Percentiles rank a stretch among this genome's conserved stretches.
These are phyloP conservation scores for Naganishia liquefaciens DNA, from an alignment of 1,284 basidiomycete genomes.

Conservation along the genomic window DNA sequence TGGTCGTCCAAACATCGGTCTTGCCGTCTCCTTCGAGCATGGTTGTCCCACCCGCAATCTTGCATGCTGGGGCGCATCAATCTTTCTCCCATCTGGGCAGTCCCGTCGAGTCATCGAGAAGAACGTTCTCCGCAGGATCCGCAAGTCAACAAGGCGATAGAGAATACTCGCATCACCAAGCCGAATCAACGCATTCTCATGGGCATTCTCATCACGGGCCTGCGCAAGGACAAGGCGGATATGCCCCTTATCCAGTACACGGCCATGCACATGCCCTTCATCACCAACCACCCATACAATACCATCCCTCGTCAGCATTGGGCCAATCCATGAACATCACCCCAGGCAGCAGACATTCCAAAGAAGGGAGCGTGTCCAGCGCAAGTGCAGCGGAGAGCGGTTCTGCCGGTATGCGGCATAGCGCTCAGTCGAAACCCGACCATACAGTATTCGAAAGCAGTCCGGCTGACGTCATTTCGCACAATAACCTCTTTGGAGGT, in stretches of 20 bases:
- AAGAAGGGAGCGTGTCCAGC: conserved; percentile 47
- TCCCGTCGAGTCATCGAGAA: conserved; percentile 33
- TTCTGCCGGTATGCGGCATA: conserved; percentile 5
- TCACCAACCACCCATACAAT: conserved; percentile 4
- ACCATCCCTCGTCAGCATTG: conserved; percentile 1
- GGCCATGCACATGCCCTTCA: conserved; percentile 2
- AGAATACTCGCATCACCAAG: conserved; percentile 2
- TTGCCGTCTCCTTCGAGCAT: conserved; percentile 43
- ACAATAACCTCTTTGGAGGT: conserved; percentile 2
- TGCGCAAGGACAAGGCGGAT: conserved; percentile 5
- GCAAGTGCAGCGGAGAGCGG: conserved; percentile 40
- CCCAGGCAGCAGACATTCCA: conserved; percentile 42
- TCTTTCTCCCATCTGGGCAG: conserved; percentile 12
- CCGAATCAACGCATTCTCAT: not conserved
- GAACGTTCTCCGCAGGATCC: conserved; percentile 31
- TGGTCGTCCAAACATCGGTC: conserved; percentile 58
- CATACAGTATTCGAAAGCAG: conserved; percentile 10
- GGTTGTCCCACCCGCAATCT: conserved; percentile 43
- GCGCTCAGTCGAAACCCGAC: conserved; percentile 13
- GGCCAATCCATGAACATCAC: not conserved
- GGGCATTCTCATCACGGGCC: not conserved
- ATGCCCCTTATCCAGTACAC: not conserved
- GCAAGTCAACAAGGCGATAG: conserved; percentile 22
- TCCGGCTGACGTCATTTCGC: conserved; percentile 7
- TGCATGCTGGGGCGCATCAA: conserved; percentile 20